Percentiles rank a stretch among this genome's conserved stretches.
Conservation (phyloP, 2,329 filamentous ascomycete genomes). For the Apiospora arundinis region DNA sequence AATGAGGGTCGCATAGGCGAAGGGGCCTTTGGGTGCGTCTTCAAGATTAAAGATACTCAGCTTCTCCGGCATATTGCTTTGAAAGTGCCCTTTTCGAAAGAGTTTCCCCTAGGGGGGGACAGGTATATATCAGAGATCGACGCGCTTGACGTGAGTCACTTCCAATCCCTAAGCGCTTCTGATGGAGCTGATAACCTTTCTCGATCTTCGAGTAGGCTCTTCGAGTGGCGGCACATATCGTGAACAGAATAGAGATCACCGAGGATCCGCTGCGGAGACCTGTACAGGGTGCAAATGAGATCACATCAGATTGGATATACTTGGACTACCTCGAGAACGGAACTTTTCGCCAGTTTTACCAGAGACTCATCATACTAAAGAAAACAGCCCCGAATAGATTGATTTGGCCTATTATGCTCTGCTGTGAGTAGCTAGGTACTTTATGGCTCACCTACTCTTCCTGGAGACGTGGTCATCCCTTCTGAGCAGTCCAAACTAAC, state of each 20-base stretch:
- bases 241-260: neutral
- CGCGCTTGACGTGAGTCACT: neutral
- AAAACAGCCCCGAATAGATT: neutral
- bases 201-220: neutral
- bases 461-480: neutral
- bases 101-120: neutral
- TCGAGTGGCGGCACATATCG: neutral
- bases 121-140: neutral
- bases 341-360: neutral
- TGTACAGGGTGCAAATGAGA: neutral
- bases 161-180: neutral
- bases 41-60: neutral
- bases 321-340: slow-evolving; percentile 3
- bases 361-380: neutral
- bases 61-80: neutral
- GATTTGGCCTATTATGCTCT: neutral
- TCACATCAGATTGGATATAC: neutral
- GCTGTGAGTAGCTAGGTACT: neutral
- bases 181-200: no score
- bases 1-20: neutral
- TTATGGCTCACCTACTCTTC: neutral
- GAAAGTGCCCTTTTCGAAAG: neutral
- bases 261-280: neutral
- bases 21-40: neutral
- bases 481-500: neutral